Evolutionary conservation across 208 protist species (phyloP).

Genomic region (Crithidia expoeki): DNA sequence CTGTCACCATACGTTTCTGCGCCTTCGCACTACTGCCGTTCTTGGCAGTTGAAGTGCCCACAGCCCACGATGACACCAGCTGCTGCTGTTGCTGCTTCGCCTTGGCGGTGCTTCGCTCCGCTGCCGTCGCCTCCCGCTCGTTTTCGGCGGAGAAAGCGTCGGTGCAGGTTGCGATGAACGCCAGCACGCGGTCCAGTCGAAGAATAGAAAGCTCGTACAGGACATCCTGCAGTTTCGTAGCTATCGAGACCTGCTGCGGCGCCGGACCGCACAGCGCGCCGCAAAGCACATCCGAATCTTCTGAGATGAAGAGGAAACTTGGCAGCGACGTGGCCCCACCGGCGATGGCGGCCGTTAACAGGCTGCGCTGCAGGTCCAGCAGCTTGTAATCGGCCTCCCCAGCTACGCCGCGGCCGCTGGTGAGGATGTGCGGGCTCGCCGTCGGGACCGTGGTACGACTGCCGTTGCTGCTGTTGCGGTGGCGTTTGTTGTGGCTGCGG

Average conservation of each 20-base stretch:
- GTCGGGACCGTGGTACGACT: neutral
- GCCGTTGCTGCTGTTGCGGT: neutral
- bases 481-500: conserved; percentile 3
- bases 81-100: neutral
- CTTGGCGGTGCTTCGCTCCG: conserved; percentile 12
- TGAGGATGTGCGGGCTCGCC: conserved; percentile 48
- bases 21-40: neutral
- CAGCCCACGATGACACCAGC: neutral
- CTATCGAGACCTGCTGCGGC: conserved; percentile 72
- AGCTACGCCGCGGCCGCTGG: conserved; percentile 76
- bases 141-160: conserved; percentile 54
- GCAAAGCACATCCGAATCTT: conserved; percentile 88
- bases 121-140: conserved; percentile 18
- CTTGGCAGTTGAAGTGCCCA: neutral
- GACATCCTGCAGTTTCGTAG: conserved; percentile 79
- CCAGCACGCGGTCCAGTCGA: conserved; percentile 68
- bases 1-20: neutral
- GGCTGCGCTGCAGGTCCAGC: conserved; percentile 67
- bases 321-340: conserved; percentile 33
- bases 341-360: conserved; percentile 44
- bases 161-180: conserved; percentile 73
- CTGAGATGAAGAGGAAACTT: conserved; percentile 82
- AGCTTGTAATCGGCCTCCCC: conserved; percentile 93
- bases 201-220: conserved; percentile 76
- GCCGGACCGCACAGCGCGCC: conserved; percentile 81